Evolutionary conservation across 257 asterid genomes (phyloP).

Genomic region (Fraxinus cuspidata): DNA sequence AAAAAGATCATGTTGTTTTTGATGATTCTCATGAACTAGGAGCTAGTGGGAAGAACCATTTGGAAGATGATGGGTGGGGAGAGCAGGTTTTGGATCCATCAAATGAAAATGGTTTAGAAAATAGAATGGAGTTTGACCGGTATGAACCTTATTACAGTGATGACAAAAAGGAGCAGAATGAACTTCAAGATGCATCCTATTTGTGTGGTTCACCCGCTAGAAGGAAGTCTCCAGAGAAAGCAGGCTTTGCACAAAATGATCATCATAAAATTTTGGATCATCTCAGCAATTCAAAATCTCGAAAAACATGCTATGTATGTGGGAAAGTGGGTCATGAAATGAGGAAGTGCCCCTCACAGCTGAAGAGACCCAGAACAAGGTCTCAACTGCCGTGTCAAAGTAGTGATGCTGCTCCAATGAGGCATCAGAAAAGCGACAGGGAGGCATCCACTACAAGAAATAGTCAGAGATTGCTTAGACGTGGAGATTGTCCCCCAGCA

Average conservation of each 20-base stretch:
- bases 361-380: slow-evolving; percentile 12
- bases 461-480: slow-evolving; percentile 13
- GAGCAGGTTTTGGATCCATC: slow-evolving; percentile 38
- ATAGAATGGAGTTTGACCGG: slow-evolving; percentile 47
- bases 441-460: slow-evolving; percentile 18
- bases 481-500: slow-evolving; percentile 20
- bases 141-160: slow-evolving; percentile 54
- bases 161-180: slow-evolving; percentile 36
- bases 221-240: slow-evolving; percentile 31
- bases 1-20: slow-evolving; percentile 19
- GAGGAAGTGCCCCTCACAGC: slow-evolving; percentile 19
- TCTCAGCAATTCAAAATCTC: not conserved
- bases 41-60: slow-evolving; percentile 26
- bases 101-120: slow-evolving; percentile 31
- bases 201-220: slow-evolving; percentile 23
- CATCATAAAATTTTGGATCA: not conserved
- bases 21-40: slow-evolving; percentile 27
- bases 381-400: not conserved
- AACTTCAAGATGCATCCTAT: slow-evolving; percentile 12
- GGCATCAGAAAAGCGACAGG: not conserved
- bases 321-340: slow-evolving; percentile 31
- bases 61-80: slow-evolving; percentile 47
- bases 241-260: slow-evolving; percentile 23
- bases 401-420: slow-evolving; percentile 13
- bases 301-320: slow-evolving; percentile 22